Evolutionary conservation across 768 basidiomycete genomes (phyloP).

Genomic region (Grammothele lineata): DNA sequence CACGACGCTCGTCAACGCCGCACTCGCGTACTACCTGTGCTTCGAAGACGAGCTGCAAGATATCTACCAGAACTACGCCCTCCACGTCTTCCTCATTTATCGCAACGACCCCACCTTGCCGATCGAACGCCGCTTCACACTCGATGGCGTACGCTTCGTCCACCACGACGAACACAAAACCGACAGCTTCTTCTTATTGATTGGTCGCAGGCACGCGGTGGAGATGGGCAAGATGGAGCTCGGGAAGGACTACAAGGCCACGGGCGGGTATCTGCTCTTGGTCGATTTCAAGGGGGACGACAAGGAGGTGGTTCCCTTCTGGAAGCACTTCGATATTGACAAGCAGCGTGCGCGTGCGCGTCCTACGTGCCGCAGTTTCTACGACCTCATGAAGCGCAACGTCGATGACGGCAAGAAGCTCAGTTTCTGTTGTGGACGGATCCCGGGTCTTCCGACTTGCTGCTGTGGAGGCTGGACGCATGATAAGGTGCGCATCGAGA

Average conservation of each 20-base stretch:
- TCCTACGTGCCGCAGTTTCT: not conserved
- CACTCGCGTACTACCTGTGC: not conserved
- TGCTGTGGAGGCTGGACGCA: conserved; percentile 10
- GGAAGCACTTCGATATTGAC: conserved; percentile 8
- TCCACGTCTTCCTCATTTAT: not conserved
- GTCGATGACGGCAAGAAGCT: not conserved
- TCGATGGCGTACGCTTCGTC: not conserved
- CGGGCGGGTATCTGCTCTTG: conserved; percentile 2
- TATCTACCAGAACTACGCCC: not conserved
- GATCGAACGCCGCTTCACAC: not conserved
- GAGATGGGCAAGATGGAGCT: conserved; percentile 4
- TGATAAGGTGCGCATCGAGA: too few species aligned
- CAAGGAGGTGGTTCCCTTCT: not conserved
- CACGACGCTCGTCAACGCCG: not conserved
- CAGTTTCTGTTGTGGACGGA: conserved; percentile 3
- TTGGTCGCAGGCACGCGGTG: too few species aligned
- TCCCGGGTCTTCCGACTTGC: not conserved
- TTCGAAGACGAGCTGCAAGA: not conserved
- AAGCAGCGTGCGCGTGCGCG: not conserved
- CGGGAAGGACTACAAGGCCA: not conserved
- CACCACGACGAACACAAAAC: not conserved
- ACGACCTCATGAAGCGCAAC: not conserved
- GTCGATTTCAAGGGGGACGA: not conserved
- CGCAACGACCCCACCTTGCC: not conserved
- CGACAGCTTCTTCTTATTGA: too few species aligned